phyloP scores from a whole-genome alignment of 2,329 filamentous ascomycete species.

The Pseudofabraea citricarpa region DNA sequence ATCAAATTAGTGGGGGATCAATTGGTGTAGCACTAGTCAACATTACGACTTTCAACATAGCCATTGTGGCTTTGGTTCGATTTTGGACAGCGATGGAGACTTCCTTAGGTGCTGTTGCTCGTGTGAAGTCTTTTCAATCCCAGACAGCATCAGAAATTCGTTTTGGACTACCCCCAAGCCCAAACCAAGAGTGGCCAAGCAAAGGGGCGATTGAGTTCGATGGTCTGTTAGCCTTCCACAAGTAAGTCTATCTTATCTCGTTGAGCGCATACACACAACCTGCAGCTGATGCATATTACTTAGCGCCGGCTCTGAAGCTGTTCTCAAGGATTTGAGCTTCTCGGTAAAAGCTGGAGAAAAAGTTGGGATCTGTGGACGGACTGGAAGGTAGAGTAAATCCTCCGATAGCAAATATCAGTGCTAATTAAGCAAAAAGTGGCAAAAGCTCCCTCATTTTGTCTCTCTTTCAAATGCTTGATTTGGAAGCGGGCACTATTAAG shows the following conservation, averaged over 20 bases:
- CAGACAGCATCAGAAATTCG: constrained; percentile 11
- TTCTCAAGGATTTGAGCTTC: constrained; percentile 28
- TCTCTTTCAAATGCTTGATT: constrained; percentile 44
- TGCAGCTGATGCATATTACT: background rate
- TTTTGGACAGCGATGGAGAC: constrained; percentile 20
- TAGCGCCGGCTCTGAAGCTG: background rate
- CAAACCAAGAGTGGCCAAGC: constrained; percentile 12
- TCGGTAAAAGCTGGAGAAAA: constrained; percentile 45
- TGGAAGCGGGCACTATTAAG: constrained; percentile 33
- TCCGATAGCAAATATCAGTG: background rate
- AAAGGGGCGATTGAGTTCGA: constrained; percentile 26
- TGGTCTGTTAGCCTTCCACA: constrained; percentile 24
- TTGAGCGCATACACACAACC: background rate
- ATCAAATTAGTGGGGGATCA: constrained; percentile 14
- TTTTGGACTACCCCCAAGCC: constrained; percentile 4
- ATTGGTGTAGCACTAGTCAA: constrained; percentile 24
- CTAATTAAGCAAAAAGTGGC: constrained; percentile 26
- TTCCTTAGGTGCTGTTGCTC: constrained; percentile 15
- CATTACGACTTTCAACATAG: constrained; percentile 18
- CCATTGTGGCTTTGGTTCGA: constrained; percentile 12
- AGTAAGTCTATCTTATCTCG: constrained; percentile 7
- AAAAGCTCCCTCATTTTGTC: constrained; percentile 40
- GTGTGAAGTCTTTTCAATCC: constrained; percentile 11
- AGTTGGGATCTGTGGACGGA: constrained; percentile 43
- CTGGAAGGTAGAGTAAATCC: constrained; percentile 1